Conservation (phyloP, 164 flowering plant species). For the Magnolia changhungtana region DNA sequence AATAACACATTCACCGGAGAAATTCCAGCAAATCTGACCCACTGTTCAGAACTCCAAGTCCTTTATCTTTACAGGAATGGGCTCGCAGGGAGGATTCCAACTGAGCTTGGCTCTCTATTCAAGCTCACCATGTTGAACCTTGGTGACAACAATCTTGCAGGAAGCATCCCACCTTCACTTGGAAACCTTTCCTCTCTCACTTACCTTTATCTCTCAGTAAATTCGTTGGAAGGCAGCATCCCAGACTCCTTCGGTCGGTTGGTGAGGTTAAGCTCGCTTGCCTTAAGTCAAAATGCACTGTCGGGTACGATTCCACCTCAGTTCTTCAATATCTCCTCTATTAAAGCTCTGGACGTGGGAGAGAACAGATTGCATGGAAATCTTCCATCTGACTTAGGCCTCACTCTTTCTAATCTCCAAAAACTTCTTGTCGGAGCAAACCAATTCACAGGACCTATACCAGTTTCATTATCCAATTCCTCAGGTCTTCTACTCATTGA, state of each 20-base stretch:
- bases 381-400: conserved; percentile 12
- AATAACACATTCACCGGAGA: not conserved
- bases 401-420: conserved; percentile 8
- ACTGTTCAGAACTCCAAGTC: not conserved
- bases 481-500: conserved; percentile 4
- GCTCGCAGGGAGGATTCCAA: not conserved
- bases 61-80: not conserved
- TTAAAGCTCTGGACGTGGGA: too few species aligned
- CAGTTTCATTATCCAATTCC: conserved; percentile 16
- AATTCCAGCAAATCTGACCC: conserved; percentile 1
- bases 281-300: not conserved
- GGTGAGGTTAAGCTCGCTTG: too few species aligned
- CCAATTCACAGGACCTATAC: conserved; percentile 13
- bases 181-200: not conserved
- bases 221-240: not conserved
- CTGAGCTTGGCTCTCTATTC: not conserved
- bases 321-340: too few species aligned
- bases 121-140: not conserved
- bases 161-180: conserved; percentile 1
- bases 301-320: not conserved
- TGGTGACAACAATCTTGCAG: not conserved
- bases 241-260: not conserved
- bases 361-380: conserved; percentile 1
- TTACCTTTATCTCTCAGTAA: not conserved
- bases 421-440: conserved; percentile 5